Evolutionary conservation across 495 filamentous ascomycete genomes (phyloP).

Genomic region (Daldinia decipiens): DNA sequence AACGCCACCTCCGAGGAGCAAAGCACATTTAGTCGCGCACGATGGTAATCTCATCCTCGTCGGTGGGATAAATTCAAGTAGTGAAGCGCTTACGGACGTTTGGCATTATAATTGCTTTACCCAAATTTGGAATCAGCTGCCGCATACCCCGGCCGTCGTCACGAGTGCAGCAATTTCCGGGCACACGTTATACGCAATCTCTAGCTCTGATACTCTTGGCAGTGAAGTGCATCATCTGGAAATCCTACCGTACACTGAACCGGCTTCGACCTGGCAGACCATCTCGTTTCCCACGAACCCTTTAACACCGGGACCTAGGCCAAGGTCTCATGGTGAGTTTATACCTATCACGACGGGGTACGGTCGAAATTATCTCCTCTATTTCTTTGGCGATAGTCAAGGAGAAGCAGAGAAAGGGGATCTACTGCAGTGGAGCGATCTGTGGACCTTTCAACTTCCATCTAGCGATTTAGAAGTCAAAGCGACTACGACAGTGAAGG

Average conservation of each 20-base stretch:
- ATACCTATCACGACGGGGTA: slow-evolving; percentile 60
- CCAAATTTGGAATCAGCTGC: slow-evolving; percentile 57
- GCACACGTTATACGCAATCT: slow-evolving; percentile 58
- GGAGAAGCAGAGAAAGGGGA: slow-evolving; percentile 21
- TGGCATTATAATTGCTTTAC: slow-evolving; percentile 60
- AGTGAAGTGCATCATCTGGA: slow-evolving; percentile 57
- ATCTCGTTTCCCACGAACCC: slow-evolving; percentile 59
- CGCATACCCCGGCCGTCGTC: slow-evolving; percentile 49
- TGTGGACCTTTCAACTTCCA: slow-evolving; percentile 64
- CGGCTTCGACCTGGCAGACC: slow-evolving; percentile 56
- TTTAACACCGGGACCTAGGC: slow-evolving; percentile 56
- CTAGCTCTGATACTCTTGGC: slow-evolving; percentile 48
- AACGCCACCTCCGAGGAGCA: slow-evolving; percentile 28
- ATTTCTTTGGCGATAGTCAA: slow-evolving; percentile 57
- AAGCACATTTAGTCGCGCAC: slow-evolving; percentile 40
- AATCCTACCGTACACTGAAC: slow-evolving; percentile 46
- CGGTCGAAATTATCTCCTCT: slow-evolving; percentile 63
- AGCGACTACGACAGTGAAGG: slow-evolving; percentile 22
- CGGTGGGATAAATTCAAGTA: slow-evolving; percentile 50
- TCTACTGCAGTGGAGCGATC: slow-evolving; percentile 53
- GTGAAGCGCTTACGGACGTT: slow-evolving; percentile 48
- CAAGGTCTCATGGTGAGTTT: slow-evolving; percentile 56
- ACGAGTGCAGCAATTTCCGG: slow-evolving; percentile 53
- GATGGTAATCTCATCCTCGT: slow-evolving; percentile 54
- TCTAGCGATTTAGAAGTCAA: slow-evolving; percentile 40